Conservation (phyloP, 371 early-diverging fungal genomes). For the Lichtheimia hyalospora region DNA sequence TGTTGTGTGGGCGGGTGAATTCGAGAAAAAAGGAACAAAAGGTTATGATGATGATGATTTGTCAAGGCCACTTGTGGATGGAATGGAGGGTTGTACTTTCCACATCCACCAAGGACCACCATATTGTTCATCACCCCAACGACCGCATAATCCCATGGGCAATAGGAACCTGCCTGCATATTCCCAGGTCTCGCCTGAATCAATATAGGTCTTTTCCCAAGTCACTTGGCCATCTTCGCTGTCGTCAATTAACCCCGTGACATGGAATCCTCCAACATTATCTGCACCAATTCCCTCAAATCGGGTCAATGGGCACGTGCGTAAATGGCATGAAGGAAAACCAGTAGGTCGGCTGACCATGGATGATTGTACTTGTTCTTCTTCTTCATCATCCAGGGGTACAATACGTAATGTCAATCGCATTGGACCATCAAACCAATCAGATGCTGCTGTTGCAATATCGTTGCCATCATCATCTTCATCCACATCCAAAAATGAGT, state of each 20-base stretch:
- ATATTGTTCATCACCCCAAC: conserved; percentile 53
- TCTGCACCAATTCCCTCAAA: conserved; percentile 51
- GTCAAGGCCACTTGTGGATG: background rate
- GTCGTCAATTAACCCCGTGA: conserved; percentile 46
- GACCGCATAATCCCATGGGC: conserved; percentile 46
- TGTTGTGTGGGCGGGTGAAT: too few species aligned
- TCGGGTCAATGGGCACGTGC: conserved; percentile 37
- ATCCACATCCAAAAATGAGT: conserved; percentile 41
- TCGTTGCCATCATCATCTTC: conserved; percentile 17
- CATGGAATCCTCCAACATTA: conserved; percentile 36
- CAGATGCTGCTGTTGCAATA: conserved; percentile 6
- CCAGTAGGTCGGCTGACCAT: background rate
- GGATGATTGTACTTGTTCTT: background rate
- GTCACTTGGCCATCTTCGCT: conserved; percentile 48
- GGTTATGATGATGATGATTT: conserved; percentile 6
- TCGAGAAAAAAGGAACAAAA: too few species aligned
- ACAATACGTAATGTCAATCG: conserved; percentile 40
- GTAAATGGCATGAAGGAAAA: conserved; percentile 37
- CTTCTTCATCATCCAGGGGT: conserved; percentile 31
- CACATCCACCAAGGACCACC: conserved; percentile 57
- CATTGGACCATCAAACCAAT: conserved; percentile 52
- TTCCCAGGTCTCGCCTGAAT: conserved; percentile 49
- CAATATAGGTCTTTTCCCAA: conserved; percentile 46
- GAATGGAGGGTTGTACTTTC: conserved; percentile 18
- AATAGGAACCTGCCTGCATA: conserved; percentile 43